Conservation (phyloP, 73 alveolate genomes). For the Tetrahymena borealis region DNA sequence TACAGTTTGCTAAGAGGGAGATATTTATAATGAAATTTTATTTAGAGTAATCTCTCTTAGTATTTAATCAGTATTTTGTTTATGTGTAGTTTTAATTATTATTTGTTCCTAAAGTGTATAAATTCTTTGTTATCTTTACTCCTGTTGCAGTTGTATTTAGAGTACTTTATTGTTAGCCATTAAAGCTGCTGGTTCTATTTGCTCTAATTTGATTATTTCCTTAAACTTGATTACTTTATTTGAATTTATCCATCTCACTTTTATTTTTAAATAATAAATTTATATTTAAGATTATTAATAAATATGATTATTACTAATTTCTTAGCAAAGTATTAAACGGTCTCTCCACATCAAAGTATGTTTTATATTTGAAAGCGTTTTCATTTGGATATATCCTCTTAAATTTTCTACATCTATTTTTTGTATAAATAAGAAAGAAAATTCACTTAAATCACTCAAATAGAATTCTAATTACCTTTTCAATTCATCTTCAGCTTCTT, state of each 20-base stretch:
- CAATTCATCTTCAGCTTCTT: slow-evolving; percentile 57
- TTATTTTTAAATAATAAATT: background rate
- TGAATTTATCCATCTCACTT: background rate
- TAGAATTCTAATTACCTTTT: slow-evolving; percentile 12
- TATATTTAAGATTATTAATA: background rate
- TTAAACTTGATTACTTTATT: background rate
- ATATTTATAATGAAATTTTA: too few species aligned
- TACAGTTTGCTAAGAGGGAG: too few species aligned
- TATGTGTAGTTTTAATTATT: background rate
- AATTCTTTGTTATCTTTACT: background rate
- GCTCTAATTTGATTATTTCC: background rate
- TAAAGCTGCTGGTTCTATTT: background rate
- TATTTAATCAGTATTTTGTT: background rate
- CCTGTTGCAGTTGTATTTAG: background rate
- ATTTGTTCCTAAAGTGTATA: background rate
- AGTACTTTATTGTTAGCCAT: background rate
- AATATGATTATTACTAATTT: background rate
- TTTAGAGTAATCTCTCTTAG: too few species aligned
- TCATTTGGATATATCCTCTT: background rate
- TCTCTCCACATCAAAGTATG: background rate
- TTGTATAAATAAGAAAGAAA: background rate
- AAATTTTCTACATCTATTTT: background rate
- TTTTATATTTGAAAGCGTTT: background rate
- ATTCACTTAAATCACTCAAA: background rate
- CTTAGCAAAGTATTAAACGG: background rate